These are phyloP conservation scores for Cadophora luteo-olivacea DNA, from an alignment of 2,329 filamentous ascomycete genomes.

Conservation along the genomic window DNA sequence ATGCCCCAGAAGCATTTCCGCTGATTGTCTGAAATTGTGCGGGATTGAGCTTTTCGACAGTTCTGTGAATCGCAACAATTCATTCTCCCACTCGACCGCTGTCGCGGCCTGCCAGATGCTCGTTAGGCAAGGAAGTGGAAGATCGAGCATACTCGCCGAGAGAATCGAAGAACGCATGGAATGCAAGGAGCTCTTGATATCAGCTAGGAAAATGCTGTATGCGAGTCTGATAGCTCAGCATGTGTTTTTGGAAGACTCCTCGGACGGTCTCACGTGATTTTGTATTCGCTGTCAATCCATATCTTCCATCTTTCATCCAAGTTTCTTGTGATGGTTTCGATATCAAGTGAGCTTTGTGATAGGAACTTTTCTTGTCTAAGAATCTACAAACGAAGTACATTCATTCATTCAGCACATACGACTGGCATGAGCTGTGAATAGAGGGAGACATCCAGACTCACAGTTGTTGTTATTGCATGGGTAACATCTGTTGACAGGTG, in stretches of 20 bases:
- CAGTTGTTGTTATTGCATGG: not conserved
- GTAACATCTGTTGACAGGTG: not conserved
- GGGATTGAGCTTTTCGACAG: not conserved
- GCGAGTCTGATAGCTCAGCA: not conserved
- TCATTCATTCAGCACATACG: not conserved
- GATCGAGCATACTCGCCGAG: not conserved
- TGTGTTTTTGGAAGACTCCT: not conserved
- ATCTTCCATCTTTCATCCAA: not conserved
- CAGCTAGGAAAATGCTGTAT: not conserved
- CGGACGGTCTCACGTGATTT: not conserved
- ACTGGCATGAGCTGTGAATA: not conserved
- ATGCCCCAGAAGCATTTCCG: not conserved
- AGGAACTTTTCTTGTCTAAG: not conserved
- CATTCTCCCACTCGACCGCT: conserved; percentile 2
- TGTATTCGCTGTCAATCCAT: not conserved
- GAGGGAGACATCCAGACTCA: not conserved
- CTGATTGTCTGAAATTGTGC: not conserved
- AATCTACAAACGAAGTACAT: not conserved
- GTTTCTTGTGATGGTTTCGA: not conserved
- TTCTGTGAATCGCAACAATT: not conserved
- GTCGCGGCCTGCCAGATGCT: not conserved
- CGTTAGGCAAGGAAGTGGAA: not conserved
- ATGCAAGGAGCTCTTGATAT: not conserved
- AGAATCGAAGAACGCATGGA: not conserved
- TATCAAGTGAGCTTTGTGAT: not conserved